Conservation (phyloP, 306 rosid genomes). For the Carpinus fangiana region DNA sequence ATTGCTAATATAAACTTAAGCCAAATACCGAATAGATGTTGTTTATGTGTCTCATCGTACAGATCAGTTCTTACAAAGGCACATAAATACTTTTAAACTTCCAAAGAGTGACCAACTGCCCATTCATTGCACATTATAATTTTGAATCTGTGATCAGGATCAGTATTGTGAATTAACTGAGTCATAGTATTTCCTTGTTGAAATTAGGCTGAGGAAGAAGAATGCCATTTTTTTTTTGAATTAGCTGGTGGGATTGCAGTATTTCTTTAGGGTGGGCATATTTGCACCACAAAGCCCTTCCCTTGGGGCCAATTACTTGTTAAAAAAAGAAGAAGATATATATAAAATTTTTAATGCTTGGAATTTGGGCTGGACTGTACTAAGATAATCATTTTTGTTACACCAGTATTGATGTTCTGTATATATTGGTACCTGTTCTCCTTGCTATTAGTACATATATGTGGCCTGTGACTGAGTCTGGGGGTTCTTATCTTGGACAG, state of each 20-base stretch:
- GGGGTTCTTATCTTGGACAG: slow-evolving; percentile 41
- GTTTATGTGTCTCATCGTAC: not conserved
- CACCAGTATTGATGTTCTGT: not conserved
- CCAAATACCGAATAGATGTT: not conserved
- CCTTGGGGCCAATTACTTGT: too few species aligned
- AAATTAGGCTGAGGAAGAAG: not conserved
- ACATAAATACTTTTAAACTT: not conserved
- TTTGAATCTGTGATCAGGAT: not conserved
- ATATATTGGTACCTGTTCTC: not conserved
- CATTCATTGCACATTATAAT: not conserved
- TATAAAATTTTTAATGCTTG: not conserved
- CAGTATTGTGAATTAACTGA: not conserved
- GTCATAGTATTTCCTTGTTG: not conserved
- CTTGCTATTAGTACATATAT: not conserved
- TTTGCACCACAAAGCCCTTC: too few species aligned
- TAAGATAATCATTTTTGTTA: not conserved
- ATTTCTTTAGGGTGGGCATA: too few species aligned
- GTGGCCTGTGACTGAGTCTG: slow-evolving; percentile 20
- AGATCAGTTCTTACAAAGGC: not conserved
- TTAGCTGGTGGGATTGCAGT: too few species aligned
- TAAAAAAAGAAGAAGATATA: too few species aligned
- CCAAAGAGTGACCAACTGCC: not conserved
- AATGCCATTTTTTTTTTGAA: too few species aligned
- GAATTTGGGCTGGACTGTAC: not conserved
- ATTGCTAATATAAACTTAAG: not conserved